Evolutionary conservation across 164 flowering plant genomes (phyloP).

Genomic region (Piper betle): DNA sequence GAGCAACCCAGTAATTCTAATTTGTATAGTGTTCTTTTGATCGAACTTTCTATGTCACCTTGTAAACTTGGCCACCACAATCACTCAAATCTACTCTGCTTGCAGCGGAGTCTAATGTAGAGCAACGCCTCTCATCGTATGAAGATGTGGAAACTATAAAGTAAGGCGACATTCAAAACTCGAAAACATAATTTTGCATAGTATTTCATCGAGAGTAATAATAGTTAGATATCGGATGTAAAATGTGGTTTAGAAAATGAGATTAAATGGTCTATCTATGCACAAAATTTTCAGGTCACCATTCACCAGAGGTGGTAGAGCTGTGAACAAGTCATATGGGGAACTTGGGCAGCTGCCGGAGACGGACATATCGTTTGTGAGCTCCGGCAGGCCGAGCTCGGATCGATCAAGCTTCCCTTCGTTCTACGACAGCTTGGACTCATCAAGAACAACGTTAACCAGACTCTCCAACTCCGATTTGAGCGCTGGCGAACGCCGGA

Average conservation of each 20-base stretch:
- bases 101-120: not conserved
- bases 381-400: slow-evolving; percentile 53
- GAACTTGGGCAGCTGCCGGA: slow-evolving; percentile 34
- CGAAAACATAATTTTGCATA: not conserved
- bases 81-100: not conserved
- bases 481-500: slow-evolving; percentile 14
- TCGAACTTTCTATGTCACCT: not conserved
- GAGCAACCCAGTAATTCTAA: not conserved
- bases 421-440: slow-evolving; percentile 24
- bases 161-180: not conserved
- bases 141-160: slow-evolving; percentile 2
- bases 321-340: slow-evolving; percentile 6
- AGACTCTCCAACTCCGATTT: slow-evolving; percentile 14
- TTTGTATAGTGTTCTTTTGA: not conserved
- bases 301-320: slow-evolving; percentile 14
- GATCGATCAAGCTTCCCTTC: slow-evolving; percentile 20
- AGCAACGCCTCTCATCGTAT: not conserved
- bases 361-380: slow-evolving; percentile 47
- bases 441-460: slow-evolving; percentile 19
- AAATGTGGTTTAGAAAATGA: not conserved
- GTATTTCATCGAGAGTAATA: not conserved
- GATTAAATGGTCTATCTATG: not conserved
- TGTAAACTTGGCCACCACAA: not conserved
- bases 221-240: not conserved
- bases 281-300: slow-evolving; percentile 24